Evolutionary conservation across 139 green algal genomes (phyloP).

Genomic region (Microglena sp.): DNA sequence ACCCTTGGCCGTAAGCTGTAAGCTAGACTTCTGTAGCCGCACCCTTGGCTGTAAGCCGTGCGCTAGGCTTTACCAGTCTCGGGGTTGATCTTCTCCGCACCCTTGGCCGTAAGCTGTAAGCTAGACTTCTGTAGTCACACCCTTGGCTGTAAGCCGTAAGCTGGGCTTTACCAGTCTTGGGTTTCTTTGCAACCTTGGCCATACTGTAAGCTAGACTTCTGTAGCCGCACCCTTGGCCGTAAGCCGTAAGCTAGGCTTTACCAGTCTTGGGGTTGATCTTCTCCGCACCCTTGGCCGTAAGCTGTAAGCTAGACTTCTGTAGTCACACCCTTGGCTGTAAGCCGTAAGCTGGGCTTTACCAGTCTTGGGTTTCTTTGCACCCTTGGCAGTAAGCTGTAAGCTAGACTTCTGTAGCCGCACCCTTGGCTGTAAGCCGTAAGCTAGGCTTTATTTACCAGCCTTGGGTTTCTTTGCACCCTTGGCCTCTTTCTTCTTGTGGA

Average conservation of each 20-base stretch:
- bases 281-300: conserved; percentile 3
- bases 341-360: no score
- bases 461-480: not conserved
- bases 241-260: no score
- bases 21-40: not conserved
- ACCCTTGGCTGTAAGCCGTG: no score
- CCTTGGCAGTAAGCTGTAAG: not conserved
- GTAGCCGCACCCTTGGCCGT: no score
- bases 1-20: not conserved
- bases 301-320: not conserved
- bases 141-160: no score
- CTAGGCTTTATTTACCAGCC: not conserved
- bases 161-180: conserved; percentile 32
- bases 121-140: not conserved
- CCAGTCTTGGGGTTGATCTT: conserved; percentile 35
- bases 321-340: no score
- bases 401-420: not conserved
- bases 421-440: not conserved
- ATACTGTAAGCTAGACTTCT: not conserved
- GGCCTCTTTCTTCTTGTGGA: conserved; percentile 33
- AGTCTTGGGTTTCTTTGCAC: conserved; percentile 26
- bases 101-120: not conserved
- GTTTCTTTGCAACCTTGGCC: conserved; percentile 14
- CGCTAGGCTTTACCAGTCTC: conserved; percentile 33
- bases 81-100: conserved; percentile 28